These are phyloP conservation scores for Asterella californica DNA, from an alignment of 225 moss, liverwort and hornwort genomes.

Conservation along the genomic window DNA sequence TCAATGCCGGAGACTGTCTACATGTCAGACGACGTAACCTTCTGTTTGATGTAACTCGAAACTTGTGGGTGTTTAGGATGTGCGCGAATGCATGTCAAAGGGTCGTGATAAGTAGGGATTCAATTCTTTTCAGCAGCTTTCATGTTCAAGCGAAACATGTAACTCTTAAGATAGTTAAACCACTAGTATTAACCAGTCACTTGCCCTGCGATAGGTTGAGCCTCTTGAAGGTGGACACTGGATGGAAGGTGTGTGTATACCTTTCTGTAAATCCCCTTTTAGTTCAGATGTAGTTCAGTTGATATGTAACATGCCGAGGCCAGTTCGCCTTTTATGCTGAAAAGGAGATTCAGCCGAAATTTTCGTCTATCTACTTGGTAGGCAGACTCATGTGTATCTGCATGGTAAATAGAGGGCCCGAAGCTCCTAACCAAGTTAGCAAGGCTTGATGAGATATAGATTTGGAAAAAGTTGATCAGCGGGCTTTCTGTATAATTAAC, in stretches of 20 bases:
- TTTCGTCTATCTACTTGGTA: slow-evolving; percentile 18
- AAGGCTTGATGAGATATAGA: slow-evolving; percentile 10
- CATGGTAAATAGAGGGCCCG: background rate
- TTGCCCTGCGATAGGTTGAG: background rate
- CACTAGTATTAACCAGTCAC: slow-evolving; percentile 14
- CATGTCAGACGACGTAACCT: background rate
- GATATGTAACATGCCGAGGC: background rate
- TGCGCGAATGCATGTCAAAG: background rate
- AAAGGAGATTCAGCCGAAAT: slow-evolving; percentile 15
- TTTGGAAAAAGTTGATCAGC: background rate
- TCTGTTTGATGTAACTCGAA: background rate
- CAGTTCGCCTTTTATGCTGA: slow-evolving; percentile 13
- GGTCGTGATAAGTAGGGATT: slow-evolving; percentile 2
- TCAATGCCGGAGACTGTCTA: slow-evolving; percentile 11
- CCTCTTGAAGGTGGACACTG: background rate
- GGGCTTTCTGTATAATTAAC: slow-evolving; percentile 3
- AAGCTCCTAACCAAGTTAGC: slow-evolving; percentile 17
- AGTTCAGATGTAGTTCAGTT: slow-evolving; percentile 15
- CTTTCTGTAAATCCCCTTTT: slow-evolving; percentile 1
- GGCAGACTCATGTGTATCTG: slow-evolving; percentile 15
- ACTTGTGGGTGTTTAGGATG: background rate
- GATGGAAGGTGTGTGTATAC: slow-evolving; percentile 10
- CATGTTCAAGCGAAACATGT: background rate
- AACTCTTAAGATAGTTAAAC: slow-evolving; percentile 4
- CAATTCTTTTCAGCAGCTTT: background rate